Base-by-base conservation (phyloP, 2,329 filamentous ascomycete genomes). In the Phaeoacremonium minimum region DNA sequence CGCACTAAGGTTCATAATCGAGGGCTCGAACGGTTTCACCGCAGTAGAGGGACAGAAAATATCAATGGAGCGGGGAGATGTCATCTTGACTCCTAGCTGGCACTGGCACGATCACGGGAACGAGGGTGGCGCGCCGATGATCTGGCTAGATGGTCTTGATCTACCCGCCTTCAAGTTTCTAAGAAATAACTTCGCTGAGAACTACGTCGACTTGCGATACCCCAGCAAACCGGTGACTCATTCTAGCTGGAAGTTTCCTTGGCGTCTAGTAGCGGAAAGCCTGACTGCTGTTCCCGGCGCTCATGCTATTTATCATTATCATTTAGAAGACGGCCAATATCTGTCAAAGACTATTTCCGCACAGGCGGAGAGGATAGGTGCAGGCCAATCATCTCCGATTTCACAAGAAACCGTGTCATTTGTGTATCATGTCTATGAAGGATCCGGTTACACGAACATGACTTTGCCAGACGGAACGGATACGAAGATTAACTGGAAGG, bases 51-150 rank as follows among this genome's bases (percentile, higher is more conserved):
- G 75, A 5, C 55, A 61, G 29, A 66, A 71, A 36, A 71, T 80
- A 44, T 53, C 58, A 3, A 71, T 80, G 50, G 48, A 60, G 15
- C 60, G 66, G 3, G 73, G 74, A 7, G 75, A 79, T 43, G 69
- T 79, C 2, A 71, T 79, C 12, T 52, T 78, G 1, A 80, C 75
- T 0, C 75, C 74, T 0, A 69, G 64, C 0, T 79, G 75, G 75
- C 69, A 76, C 47, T 79, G 71, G 64, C 75, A 77, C 41, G 75
- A 79, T 41, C 75, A 80, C 38, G 75, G 75, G 4, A 78, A 78
- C 32, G 73, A 79, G 38, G 69, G 73, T 7, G 57, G 60, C 1
- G 61, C 60, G 2, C 71, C 73, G 0, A 69, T 77, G 50, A 68
- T 80, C 18, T 80, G 75, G 75, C 57, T 80, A 2, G 75, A 79